Percentiles rank a stretch among this genome's conserved stretches.
Conservation (phyloP, 1,284 basidiomycete genomes). For the Papiliotrema laurentii region DNA sequence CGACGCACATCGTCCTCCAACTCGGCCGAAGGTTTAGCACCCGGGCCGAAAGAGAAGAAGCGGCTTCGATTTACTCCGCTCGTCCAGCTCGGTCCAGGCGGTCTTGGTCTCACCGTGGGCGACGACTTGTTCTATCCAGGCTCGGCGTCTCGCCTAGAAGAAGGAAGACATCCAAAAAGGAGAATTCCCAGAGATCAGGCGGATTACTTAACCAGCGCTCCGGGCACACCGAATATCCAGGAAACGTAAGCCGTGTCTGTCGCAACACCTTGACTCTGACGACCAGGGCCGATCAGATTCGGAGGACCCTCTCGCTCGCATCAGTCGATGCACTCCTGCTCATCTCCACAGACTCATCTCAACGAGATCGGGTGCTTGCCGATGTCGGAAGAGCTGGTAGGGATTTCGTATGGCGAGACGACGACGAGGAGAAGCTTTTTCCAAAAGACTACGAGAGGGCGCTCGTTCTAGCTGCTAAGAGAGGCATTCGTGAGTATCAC, state of each 20-base stretch:
- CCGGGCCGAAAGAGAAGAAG: slow-evolving; percentile 20
- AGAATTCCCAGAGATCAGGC: slow-evolving; percentile 30
- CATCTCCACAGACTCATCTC: slow-evolving; percentile 26
- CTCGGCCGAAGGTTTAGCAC: neutral
- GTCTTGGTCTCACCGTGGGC: neutral
- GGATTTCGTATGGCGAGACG: slow-evolving; percentile 70
- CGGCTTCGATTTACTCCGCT: slow-evolving; percentile 26
- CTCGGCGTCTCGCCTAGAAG: neutral
- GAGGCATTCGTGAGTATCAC: slow-evolving; percentile 67
- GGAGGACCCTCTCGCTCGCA: slow-evolving; percentile 47
- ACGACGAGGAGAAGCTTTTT: slow-evolving; percentile 69
- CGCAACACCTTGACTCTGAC: slow-evolving; percentile 1
- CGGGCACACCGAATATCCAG: slow-evolving; percentile 44
- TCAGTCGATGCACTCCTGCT: slow-evolving; percentile 40
- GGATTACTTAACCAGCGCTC: slow-evolving; percentile 33
- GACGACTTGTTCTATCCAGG: slow-evolving; percentile 15
- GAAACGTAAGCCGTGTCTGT: slow-evolving; percentile 37
- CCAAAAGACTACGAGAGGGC: slow-evolving; percentile 65
- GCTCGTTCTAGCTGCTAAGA: slow-evolving; percentile 63
- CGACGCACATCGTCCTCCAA: neutral
- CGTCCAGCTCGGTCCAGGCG: slow-evolving; percentile 2
- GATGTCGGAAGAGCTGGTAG: slow-evolving; percentile 31
- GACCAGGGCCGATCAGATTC: slow-evolving; percentile 44
- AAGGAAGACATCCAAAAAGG: slow-evolving; percentile 12
- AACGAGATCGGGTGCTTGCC: slow-evolving; percentile 33